Evolutionary conservation across 139 green algal species (phyloP).

Genomic region (Ostreobium quekettii): DNA sequence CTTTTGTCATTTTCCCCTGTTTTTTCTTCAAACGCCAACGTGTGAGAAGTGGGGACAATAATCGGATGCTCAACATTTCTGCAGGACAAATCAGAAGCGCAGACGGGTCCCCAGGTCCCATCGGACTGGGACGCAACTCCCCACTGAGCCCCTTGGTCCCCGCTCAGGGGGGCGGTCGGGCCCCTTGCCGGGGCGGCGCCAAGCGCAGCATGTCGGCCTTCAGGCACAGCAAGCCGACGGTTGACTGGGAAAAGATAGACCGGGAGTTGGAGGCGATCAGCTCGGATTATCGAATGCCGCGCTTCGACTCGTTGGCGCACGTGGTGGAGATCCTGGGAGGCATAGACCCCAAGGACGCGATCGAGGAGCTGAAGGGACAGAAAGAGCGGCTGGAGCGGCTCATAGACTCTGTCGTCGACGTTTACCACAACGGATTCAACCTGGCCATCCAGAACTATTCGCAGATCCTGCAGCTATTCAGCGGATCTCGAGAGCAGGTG

Average conservation of each 20-base stretch:
- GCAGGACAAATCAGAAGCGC: too few relatives aligned
- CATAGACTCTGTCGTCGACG: constrained; percentile 59
- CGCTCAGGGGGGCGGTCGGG: too few relatives aligned
- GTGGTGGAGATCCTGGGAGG: constrained; percentile 10
- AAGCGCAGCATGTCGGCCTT: too few relatives aligned
- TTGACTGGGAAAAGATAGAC: constrained; percentile 20
- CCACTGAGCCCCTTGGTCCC: too few relatives aligned
- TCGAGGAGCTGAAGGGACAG: constrained; percentile 43
- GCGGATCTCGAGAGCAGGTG: constrained; percentile 54
- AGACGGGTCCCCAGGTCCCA: too few relatives aligned
- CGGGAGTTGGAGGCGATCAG: constrained; percentile 5
- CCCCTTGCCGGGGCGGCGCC: too few relatives aligned
- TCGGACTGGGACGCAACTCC: too few relatives aligned
- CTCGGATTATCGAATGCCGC: neutral
- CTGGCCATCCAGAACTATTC: constrained; percentile 80
- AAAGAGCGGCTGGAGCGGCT: constrained; percentile 39
- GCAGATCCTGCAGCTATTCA: constrained; percentile 71
- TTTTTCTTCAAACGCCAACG: too few relatives aligned
- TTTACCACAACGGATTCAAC: constrained; percentile 73
- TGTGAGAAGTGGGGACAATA: too few relatives aligned
- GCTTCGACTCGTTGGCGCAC: constrained; percentile 13
- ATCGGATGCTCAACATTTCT: too few relatives aligned
- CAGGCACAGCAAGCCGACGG: too few relatives aligned
- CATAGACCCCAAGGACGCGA: neutral
- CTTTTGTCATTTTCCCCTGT: too few relatives aligned